phyloP scores from a whole-genome alignment of 129 eudicot species.

The Arctium lappa region DNA sequence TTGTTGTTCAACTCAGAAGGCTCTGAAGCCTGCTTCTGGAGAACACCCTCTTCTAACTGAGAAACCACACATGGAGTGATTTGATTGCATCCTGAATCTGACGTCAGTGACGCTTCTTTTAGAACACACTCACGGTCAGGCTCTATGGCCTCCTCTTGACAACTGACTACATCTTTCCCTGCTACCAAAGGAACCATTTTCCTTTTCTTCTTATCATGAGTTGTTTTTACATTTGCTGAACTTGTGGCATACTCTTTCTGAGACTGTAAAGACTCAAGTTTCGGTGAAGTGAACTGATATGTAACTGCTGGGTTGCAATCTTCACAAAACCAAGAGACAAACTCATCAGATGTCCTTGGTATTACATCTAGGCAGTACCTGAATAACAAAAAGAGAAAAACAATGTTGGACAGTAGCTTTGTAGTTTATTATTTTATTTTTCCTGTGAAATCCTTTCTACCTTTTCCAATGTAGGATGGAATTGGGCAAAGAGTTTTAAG shows the following conservation, averaged over 20 bases:
- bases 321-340: slow-evolving; percentile 64
- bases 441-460: not conserved
- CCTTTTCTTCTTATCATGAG: slow-evolving; percentile 1
- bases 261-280: not conserved
- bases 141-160: slow-evolving; percentile 1
- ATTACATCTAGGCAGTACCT: slow-evolving; percentile 58
- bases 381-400: slow-evolving; percentile 4
- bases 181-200: not conserved
- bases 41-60: not conserved
- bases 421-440: not conserved
- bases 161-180: not conserved
- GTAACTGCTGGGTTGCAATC: slow-evolving; percentile 38
- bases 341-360: slow-evolving; percentile 45
- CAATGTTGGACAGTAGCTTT: not conserved
- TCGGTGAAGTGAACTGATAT: not conserved
- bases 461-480: not conserved
- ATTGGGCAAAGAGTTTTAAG: not conserved
- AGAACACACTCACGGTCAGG: slow-evolving; percentile 9
- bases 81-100: slow-evolving; percentile 14
- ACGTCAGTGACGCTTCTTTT: slow-evolving; percentile 10
- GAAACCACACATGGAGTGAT: slow-evolving; percentile 3
- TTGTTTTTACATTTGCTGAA: slow-evolving; percentile 14
- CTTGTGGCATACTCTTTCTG: slow-evolving; percentile 9
- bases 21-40: not conserved
- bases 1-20: not conserved